Evolutionary conservation across 2,329 filamentous ascomycete genomes (phyloP), one percentile per base, ranked within the genome.

Genomic region (Aspergillus unguis): DNA sequence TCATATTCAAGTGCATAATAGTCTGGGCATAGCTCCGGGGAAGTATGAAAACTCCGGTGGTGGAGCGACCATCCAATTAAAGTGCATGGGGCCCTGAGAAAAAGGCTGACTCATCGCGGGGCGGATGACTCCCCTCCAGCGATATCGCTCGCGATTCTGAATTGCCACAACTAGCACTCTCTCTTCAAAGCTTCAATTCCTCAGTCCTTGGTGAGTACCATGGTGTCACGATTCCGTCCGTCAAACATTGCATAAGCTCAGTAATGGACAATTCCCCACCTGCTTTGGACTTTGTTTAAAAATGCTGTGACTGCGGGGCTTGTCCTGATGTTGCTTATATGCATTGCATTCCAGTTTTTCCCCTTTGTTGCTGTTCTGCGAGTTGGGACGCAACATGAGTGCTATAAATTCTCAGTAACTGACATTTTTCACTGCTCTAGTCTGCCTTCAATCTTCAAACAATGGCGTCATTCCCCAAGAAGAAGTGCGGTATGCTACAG

Each of bases 401-500:
- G 17, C 17, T 6, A 41, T 7, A 23, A n/a, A 41, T 31, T 42
- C 17, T 17, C 17, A 17, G 17, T 42, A n/a, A 53, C 50, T 46
- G 53, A 40, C 50, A 47, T 9, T 29, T 4, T 41, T 8, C 17
- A 11, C 29, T 48, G 56, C 54, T 45, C 47, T 40, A 25, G 47
- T 33, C 55, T 47, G 38, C 49, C 47, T 51, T 31, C 28, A 48
- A 29, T 46, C 31, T 28, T 29, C 40, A 55, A 33, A 33, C 32
- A 33, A 33, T 71, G 68, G 57, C 64, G 27, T 59, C 64, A 56
- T 65, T 58, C 54, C 61, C 68, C 28, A 71, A 69, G 62, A 72
- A 71, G 66, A 72, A 71, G 63, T 72, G 70, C 64, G 70, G 70
- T 71, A 70, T 38, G 69, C 17, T 17, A 17, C 17, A 17, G 17